These are phyloP conservation scores for Collybiopsis confluens DNA, from an alignment of 768 basidiomycete species.

Conservation along the genomic window DNA sequence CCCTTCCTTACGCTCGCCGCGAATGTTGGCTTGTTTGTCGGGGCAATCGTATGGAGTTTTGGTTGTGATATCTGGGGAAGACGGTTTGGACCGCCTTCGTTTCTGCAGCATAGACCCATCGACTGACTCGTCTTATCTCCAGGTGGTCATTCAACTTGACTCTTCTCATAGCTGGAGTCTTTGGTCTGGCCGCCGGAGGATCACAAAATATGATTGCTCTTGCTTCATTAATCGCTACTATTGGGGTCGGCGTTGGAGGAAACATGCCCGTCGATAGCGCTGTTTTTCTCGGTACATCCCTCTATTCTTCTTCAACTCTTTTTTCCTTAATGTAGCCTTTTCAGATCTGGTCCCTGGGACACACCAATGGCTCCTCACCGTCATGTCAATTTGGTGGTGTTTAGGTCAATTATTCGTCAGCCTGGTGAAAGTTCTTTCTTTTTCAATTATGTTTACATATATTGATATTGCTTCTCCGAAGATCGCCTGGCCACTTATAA, in stretches of 20 bases:
- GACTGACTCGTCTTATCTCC: not conserved
- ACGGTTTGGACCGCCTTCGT: slow-evolving; percentile 29
- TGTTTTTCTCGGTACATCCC: slow-evolving; percentile 40
- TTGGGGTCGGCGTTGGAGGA: slow-evolving; percentile 48
- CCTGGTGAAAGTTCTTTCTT: no score
- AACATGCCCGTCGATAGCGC: slow-evolving; percentile 55
- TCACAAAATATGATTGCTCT: slow-evolving; percentile 43
- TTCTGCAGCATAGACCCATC: not conserved
- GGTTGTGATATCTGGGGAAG: slow-evolving; percentile 71
- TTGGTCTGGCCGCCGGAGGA: slow-evolving; percentile 47
- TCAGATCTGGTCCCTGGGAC: slow-evolving; percentile 47
- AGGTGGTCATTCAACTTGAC: slow-evolving; percentile 66
- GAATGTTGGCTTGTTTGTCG: slow-evolving; percentile 67
- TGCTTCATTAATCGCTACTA: slow-evolving; percentile 40
- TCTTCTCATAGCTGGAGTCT: slow-evolving; percentile 47
- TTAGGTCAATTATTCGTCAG: slow-evolving; percentile 50
- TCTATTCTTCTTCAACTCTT: slow-evolving; percentile 6
- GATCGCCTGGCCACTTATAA: slow-evolving; percentile 59
- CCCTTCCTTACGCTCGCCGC: slow-evolving; percentile 67
- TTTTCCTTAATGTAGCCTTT: slow-evolving; percentile 7
- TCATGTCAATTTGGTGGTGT: slow-evolving; percentile 58
- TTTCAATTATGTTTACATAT: no score
- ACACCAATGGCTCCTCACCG: slow-evolving; percentile 55
- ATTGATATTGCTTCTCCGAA: no score
- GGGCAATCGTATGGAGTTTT: slow-evolving; percentile 66